A percentile compares a stretch with the other conserved stretches of the same genome.
These are phyloP conservation scores for Fusarium transvaalense DNA, from an alignment of 2,329 filamentous ascomycete species.

Conservation along the genomic window DNA sequence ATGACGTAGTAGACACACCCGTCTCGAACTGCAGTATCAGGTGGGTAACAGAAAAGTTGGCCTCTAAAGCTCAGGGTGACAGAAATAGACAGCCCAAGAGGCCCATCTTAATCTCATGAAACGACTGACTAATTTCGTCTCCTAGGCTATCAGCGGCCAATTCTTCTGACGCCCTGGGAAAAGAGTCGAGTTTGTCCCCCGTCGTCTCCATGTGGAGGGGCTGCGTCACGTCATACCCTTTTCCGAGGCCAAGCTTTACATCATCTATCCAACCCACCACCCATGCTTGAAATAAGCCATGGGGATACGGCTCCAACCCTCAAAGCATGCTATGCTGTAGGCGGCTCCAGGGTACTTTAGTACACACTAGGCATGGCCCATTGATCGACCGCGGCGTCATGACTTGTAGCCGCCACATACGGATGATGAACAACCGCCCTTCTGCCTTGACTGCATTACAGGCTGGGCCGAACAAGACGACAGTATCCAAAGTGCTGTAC, in stretches of 20 bases:
- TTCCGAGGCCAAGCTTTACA: slow-evolving; percentile 29
- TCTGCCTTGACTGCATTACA: slow-evolving; percentile 11
- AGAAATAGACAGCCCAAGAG: too few relatives aligned
- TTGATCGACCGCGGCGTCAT: slow-evolving; percentile 39
- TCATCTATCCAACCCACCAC: slow-evolving; percentile 23
- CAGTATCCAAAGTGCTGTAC: background rate
- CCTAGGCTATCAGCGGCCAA: too few relatives aligned
- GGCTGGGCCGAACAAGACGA: slow-evolving; percentile 7
- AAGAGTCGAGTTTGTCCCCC: background rate
- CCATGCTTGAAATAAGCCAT: background rate
- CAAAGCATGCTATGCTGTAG: background rate
- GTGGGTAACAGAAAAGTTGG: too few relatives aligned
- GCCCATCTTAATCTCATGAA: too few relatives aligned
- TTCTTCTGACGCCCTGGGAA: too few relatives aligned
- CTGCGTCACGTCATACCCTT: slow-evolving; percentile 34
- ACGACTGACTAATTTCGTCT: too few relatives aligned
- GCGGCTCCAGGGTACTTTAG: background rate
- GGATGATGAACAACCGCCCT: slow-evolving; percentile 1
- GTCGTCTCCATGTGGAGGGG: background rate
- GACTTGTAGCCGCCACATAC: slow-evolving; percentile 30
- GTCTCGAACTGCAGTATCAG: too few relatives aligned
- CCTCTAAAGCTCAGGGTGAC: too few relatives aligned
- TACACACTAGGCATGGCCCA: background rate
- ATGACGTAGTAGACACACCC: slow-evolving; percentile 30
- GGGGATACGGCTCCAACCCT: background rate